phyloP scores from a whole-genome alignment of 2,329 filamentous ascomycete species.

The Emergomyces pasteurianus region DNA sequence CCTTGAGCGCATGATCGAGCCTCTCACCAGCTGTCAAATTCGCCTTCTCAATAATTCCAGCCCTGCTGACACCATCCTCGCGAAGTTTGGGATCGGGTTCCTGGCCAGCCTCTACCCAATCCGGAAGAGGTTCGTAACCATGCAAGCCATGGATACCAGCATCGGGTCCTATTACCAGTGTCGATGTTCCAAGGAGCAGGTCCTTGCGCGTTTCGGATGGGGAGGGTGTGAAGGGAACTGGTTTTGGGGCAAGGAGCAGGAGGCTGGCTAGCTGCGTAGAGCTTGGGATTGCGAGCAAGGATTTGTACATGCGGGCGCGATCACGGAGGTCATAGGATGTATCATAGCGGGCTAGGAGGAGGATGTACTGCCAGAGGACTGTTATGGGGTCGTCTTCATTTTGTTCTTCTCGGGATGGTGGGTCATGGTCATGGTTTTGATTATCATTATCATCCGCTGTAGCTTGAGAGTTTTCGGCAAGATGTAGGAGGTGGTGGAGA shows the following conservation, averaged over 20 bases:
- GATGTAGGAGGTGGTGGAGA: conserved; percentile 62
- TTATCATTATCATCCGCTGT: neutral
- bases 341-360: conserved; percentile 81
- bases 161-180: conserved; percentile 69
- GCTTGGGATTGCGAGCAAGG: conserved; percentile 63
- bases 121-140: conserved; percentile 68
- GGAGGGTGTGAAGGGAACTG: conserved; percentile 78
- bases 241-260: conserved; percentile 86
- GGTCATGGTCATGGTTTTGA: conserved; percentile 14
- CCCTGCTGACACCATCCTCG: conserved; percentile 41
- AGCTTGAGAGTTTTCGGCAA: conserved; percentile 17
- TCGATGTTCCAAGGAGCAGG: conserved; percentile 71
- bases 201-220: conserved; percentile 73
- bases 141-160: conserved; percentile 60
- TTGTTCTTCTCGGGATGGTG: conserved; percentile 15
- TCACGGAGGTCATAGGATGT: conserved; percentile 91
- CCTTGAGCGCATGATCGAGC: conserved; percentile 32
- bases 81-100: conserved; percentile 69
- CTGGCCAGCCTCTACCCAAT: conserved; percentile 68
- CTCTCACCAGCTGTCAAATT: conserved; percentile 38
- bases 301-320: conserved; percentile 74
- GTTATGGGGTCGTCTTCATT: conserved; percentile 51
- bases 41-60: conserved; percentile 28
- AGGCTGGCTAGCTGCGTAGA: conserved; percentile 75
- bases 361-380: conserved; percentile 70